These are phyloP conservation scores for Brettanomyces custersianus DNA, from an alignment of 805 yeast genomes.

Conservation along the genomic window DNA sequence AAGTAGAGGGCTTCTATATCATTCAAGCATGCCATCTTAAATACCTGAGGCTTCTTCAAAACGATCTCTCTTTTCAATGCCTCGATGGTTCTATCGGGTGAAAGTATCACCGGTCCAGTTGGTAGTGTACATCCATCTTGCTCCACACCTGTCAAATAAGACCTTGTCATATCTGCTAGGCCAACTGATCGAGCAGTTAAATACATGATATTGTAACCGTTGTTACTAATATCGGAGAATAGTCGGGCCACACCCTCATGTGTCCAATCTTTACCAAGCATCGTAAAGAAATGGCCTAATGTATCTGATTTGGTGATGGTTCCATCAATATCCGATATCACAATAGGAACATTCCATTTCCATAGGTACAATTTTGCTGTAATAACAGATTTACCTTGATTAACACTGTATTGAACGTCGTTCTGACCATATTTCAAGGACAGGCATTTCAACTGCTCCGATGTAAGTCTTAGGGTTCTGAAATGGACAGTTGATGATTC, in stretches of 20 bases:
- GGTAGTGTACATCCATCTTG: constrained; percentile 77
- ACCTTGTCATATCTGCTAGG: constrained; percentile 85
- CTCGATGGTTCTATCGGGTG: constrained; percentile 95
- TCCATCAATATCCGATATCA: constrained; percentile 95
- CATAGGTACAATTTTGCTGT: constrained; percentile 71
- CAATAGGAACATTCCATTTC: constrained; percentile 80
- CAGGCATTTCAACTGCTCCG: constrained; percentile 75
- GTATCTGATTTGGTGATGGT: constrained; percentile 98
- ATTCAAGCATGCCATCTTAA: constrained; percentile 91
- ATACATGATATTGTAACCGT: constrained; percentile 91
- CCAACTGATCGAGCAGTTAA: constrained; percentile 94
- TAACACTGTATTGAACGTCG: constrained; percentile 68
- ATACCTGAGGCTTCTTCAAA: constrained; percentile 92
- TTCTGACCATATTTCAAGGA: constrained; percentile 74
- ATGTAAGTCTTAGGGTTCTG: constrained; percentile 82
- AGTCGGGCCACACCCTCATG: constrained; percentile 91
- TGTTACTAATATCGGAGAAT: constrained; percentile 74
- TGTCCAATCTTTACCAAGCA: constrained; percentile 97
- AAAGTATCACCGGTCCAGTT: constrained; percentile 83
- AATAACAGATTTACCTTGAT: constrained; percentile 73
- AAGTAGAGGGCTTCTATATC: constrained; percentile 70
- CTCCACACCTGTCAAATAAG: constrained; percentile 65
- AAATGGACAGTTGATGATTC: constrained; percentile 36
- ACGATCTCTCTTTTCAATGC: constrained; percentile 89
- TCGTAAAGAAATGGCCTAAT: constrained; percentile 86